Evolutionary conservation across 1,284 basidiomycete species (phyloP).

Genomic region (Microbotryum scabiosae): DNA sequence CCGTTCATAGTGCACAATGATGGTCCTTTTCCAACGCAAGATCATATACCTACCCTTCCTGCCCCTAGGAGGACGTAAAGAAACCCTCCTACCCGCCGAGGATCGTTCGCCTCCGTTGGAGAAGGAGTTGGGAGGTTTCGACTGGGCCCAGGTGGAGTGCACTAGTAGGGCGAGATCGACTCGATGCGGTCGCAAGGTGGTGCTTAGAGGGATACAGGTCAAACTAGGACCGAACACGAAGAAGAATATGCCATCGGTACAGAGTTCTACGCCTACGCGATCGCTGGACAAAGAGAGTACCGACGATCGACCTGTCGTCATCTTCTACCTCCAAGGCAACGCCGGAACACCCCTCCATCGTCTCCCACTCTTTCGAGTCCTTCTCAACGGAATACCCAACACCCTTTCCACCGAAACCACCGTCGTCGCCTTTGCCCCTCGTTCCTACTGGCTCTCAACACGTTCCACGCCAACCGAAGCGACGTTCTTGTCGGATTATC

Average conservation of each 20-base stretch:
- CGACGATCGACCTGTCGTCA: constrained; percentile 31
- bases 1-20: constrained; percentile 45
- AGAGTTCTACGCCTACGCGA: neutral
- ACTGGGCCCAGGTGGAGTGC: constrained; percentile 37
- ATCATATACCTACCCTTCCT: constrained; percentile 52
- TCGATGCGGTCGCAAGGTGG: neutral
- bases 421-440: constrained; percentile 43
- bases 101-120: constrained; percentile 7
- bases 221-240: constrained; percentile 14
- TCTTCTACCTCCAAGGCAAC: constrained; percentile 48
- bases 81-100: constrained; percentile 37
- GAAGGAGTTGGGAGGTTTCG: constrained; percentile 32
- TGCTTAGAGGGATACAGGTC: constrained; percentile 18
- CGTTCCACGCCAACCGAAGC: constrained; percentile 40
- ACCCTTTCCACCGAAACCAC: constrained; percentile 16
- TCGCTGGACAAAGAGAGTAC: neutral
- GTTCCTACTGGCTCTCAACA: constrained; percentile 46
- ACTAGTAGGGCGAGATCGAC: constrained; percentile 18
- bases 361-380: constrained; percentile 45
- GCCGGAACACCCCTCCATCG: constrained; percentile 49
- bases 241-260: constrained; percentile 36
- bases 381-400: constrained; percentile 29
- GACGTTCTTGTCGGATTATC: constrained; percentile 45
- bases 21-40: constrained; percentile 49
- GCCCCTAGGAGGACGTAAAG: constrained; percentile 44